Evolutionary conservation across 1,284 basidiomycete species (phyloP), one percentile per base, ranked within the genome.

Genomic region (Ceratobasidium sp.): DNA sequence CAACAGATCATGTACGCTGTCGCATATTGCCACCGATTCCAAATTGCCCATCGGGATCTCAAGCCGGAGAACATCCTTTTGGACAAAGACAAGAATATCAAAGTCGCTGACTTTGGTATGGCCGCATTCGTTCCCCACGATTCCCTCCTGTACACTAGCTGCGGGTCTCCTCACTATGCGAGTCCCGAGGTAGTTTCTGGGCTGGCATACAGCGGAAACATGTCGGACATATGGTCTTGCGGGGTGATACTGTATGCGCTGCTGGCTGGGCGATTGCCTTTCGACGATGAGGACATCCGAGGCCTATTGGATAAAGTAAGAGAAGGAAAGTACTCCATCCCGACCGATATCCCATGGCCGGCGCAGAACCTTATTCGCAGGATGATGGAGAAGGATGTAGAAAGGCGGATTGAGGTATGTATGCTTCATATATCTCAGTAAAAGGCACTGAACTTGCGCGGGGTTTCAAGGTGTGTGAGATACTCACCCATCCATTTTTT

Each of bases 91-190:
- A 90, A 89, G 81, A 97, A 96, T 82, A 92, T 98, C 89, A 99
- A 99, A 85, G 92, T 99, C 37, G 97, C 96, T 2, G 98, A 99
- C 85, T 99, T 99, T 84, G 97, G 98, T 23, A 97, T 99, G 95
- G 98, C 98, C 1, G 93, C 94, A n/a, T 96, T 95, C 91, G 93
- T 94, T 80, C 88, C 89, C 28, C 65, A 71, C 31, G 79, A 79
- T n/a, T 83, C 88, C 28, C 84, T 98, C 84, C 89, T 99, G 73
- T 90, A 92, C 82, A 99, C 97, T 0, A 93, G 93, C 51, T 99
- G 98, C 81, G 98, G 98, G 39, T 95, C 93, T 80, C 97, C 97
- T 54, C 97, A 99, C 84, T 99, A 99, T 80, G 97, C 97, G 51
- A 93, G 94, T n/a, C 98, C 97, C 1, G 97, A 99, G 86, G 94